Conservation (phyloP, 768 basidiomycete species). For the Collybia nuda region DNA sequence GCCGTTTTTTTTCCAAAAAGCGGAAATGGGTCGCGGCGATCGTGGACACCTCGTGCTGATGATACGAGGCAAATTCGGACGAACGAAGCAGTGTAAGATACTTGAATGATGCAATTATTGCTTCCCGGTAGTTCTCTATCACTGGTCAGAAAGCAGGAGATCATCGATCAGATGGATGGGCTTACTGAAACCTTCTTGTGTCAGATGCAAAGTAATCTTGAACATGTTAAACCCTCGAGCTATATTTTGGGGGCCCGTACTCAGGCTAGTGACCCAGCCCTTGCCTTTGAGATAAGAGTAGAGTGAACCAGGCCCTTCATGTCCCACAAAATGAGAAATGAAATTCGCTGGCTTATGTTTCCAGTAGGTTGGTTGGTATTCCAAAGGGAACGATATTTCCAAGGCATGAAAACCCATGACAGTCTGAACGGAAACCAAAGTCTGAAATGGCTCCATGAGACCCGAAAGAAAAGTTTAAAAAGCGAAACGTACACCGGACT, state of each 20-base stretch:
- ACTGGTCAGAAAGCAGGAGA: not conserved
- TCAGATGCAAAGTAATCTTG: constrained; percentile 79
- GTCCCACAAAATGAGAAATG: constrained; percentile 81
- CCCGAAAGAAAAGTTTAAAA: constrained; percentile 3
- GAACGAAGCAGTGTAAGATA: constrained; percentile 72
- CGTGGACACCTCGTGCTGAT: constrained; percentile 73
- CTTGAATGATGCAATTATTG: constrained; percentile 71
- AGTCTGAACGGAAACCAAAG: constrained; percentile 83
- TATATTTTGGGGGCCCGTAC: constrained; percentile 65
- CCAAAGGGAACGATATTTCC: constrained; percentile 80
- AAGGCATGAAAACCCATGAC: constrained; percentile 84
- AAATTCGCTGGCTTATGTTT: constrained; percentile 76
- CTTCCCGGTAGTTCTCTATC: constrained; percentile 72
- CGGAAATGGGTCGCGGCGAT: constrained; percentile 78
- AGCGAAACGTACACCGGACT: constrained; percentile 61
- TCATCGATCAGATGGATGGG: constrained; percentile 11
- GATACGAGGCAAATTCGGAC: constrained; percentile 58
- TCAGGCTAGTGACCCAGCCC: constrained; percentile 81
- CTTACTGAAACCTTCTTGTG: constrained; percentile 84
- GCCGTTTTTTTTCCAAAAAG: constrained; percentile 81
- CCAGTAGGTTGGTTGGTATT: constrained; percentile 72
- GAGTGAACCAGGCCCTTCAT: constrained; percentile 91
- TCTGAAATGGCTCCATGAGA: constrained; percentile 40
- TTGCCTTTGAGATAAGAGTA: constrained; percentile 87
- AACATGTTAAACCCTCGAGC: constrained; percentile 89